Base-by-base conservation (phyloP, 257 asterid species). In the Scutellaria baicalensis region DNA sequence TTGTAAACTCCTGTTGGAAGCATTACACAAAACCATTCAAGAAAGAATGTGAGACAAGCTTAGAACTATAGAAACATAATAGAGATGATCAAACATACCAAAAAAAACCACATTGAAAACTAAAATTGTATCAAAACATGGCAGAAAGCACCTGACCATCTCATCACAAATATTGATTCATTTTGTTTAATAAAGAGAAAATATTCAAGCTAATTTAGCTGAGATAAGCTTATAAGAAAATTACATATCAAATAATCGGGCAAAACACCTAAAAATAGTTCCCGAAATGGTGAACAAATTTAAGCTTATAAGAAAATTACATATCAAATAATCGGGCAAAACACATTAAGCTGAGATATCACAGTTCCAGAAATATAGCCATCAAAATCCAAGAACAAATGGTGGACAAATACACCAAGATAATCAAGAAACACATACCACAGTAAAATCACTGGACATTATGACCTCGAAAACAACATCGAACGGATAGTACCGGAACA, bases 1-100 rank as follows among this genome's bases (percentile, higher is more conserved):
- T 87, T 93, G 83, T 93, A 93, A 45, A 91, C 88, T 85, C 97
- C 99, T 93, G 55, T 64, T 27, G 61, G 59, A 45, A 64, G 64
- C 27, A 69, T 13, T 51, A 14, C n/a, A 64, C 7, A 5, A 49
- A 44, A 50, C 21, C 61, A 48, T 42, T 20, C 50, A 35, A 70
- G 40, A 75, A 48, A 56, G 23, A 68, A 61, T 62, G 70, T 6
- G 59, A 71, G 13, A 27, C 35, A 73, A 69, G 59, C 51, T 27
- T 40, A 50, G 56, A 13, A 63, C 43, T 48, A 8, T 4, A 18
- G 36, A 50, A 55, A 18, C 45, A 21, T 17, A 21, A 64, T 1
- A 48, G 21, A 31, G 18, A 9, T 9, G 9, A 39, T 4, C 14
- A 47, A 63, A 44, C 60, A 59, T 31, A 62, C 10, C 10, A 1